Conservation (phyloP, 2,329 filamentous ascomycete genomes). For the Ophiognomonia clavigignenti-juglandacearum region DNA sequence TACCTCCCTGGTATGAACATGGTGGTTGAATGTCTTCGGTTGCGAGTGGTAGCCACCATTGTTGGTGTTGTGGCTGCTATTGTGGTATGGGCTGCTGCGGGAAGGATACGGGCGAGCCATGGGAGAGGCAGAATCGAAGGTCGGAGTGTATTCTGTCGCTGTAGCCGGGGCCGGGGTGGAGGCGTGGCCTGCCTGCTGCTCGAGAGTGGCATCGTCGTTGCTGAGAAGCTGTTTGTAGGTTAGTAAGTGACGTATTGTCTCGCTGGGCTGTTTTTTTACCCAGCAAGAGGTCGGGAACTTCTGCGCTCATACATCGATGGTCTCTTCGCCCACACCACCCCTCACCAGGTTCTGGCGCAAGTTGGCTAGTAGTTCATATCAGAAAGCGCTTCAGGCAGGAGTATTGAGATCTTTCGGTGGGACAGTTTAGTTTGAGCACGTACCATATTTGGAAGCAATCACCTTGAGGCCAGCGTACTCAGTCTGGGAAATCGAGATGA, state of each 20-base stretch:
- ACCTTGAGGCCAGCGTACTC: constrained; percentile 59
- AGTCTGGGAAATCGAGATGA: constrained; percentile 50
- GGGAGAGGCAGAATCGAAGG: not conserved
- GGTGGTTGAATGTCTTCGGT: constrained; percentile 3
- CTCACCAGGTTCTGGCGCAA: constrained; percentile 43
- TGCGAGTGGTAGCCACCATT: constrained; percentile 7
- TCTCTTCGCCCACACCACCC: constrained; percentile 42
- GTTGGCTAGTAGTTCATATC: constrained; percentile 28
- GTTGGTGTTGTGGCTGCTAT: no score
- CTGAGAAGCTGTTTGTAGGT: constrained; percentile 20
- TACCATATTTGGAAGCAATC: constrained; percentile 51
- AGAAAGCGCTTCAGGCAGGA: not conserved
- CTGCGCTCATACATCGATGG: constrained; percentile 37
- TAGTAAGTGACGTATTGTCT: not conserved
- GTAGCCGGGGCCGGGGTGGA: not conserved
- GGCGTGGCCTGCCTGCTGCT: constrained; percentile 4
- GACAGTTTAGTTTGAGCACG: constrained; percentile 15
- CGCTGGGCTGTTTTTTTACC: no score
- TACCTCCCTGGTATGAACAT: constrained; percentile 9
- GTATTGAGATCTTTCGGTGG: constrained; percentile 10
- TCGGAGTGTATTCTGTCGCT: not conserved
- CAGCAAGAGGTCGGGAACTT: not conserved
- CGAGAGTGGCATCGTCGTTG: constrained; percentile 24
- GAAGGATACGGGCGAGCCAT: not conserved
- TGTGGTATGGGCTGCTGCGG: not conserved